Conservation (phyloP, 2,329 filamentous ascomycete species). For the Lachnellula cervina region DNA sequence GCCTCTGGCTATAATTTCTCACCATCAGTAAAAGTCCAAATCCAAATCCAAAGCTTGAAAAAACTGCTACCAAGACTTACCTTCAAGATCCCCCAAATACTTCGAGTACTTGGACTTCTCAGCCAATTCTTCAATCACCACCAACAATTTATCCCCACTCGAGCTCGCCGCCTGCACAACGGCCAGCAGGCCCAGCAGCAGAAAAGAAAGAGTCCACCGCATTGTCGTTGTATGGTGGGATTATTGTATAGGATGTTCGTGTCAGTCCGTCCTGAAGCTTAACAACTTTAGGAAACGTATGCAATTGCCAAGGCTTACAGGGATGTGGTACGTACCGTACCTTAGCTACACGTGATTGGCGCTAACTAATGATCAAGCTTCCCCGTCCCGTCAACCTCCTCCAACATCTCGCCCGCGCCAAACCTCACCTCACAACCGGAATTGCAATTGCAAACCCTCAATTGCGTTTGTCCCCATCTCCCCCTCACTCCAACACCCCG, state of each 20-base stretch:
- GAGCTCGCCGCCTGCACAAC: slow-evolving; percentile 73
- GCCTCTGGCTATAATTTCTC: slow-evolving; percentile 61
- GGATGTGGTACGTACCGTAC: neutral
- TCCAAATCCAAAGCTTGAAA: slow-evolving; percentile 15
- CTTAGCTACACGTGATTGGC: slow-evolving; percentile 1
- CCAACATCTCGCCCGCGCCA: slow-evolving; percentile 6
- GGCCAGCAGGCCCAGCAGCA: slow-evolving; percentile 62
- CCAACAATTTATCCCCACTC: slow-evolving; percentile 73
- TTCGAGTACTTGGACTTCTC: slow-evolving; percentile 80
- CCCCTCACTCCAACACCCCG: slow-evolving; percentile 3
- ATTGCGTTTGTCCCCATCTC: too few species aligned
- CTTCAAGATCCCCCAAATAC: slow-evolving; percentile 68
- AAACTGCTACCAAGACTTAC: slow-evolving; percentile 38
- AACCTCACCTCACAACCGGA: too few species aligned
- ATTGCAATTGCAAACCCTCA: too few species aligned
- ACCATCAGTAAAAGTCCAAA: slow-evolving; percentile 5
- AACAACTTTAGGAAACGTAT: slow-evolving; percentile 32
- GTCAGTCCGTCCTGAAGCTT: slow-evolving; percentile 21
- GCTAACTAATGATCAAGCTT: neutral
- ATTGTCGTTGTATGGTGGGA: slow-evolving; percentile 43
- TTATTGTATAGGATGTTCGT: slow-evolving; percentile 5
- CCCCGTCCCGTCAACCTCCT: neutral
- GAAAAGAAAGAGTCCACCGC: slow-evolving; percentile 68
- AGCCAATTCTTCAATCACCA: slow-evolving; percentile 75
- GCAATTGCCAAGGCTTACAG: slow-evolving; percentile 28